A percentile compares a stretch with the other conserved stretches of the same genome.
These are phyloP conservation scores for Tuber melanosporum DNA, from an alignment of 495 filamentous ascomycete genomes.

Conservation along the genomic window DNA sequence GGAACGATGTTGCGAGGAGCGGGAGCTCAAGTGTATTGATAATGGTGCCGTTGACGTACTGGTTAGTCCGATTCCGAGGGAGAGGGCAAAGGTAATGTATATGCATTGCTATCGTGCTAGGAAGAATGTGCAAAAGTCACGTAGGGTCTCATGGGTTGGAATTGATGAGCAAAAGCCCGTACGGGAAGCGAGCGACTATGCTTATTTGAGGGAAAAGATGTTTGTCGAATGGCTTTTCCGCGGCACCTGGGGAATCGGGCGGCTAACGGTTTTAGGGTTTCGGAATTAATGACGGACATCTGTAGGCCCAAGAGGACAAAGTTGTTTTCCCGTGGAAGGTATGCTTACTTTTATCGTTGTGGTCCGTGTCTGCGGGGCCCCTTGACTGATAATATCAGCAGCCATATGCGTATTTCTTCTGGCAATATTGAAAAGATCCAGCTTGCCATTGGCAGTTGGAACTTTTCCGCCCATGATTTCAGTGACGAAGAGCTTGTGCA, in stretches of 20 bases:
- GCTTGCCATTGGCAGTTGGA: conserved; percentile 69
- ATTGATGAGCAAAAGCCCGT: conserved; percentile 69
- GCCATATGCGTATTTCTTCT: conserved; percentile 48
- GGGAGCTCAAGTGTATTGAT: conserved; percentile 54
- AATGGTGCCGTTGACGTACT: conserved; percentile 81
- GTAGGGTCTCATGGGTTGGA: conserved; percentile 89
- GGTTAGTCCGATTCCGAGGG: conserved; percentile 63
- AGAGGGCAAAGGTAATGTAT: conserved; percentile 63
- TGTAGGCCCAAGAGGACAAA: conserved; percentile 64
- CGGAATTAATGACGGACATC: conserved; percentile 83
- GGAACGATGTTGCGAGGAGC: conserved; percentile 43
- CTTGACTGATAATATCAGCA: conserved; percentile 15
- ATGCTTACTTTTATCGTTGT: conserved; percentile 45
- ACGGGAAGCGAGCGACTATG: conserved; percentile 49
- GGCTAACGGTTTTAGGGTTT: conserved; percentile 59
- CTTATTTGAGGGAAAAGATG: conserved; percentile 79
- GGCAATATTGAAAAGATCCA: conserved; percentile 59
- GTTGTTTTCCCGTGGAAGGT: conserved; percentile 46
- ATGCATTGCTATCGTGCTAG: conserved; percentile 76
- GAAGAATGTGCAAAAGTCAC: conserved; percentile 59
- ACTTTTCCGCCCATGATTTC: conserved; percentile 82
- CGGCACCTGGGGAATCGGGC: background rate
- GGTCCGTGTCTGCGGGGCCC: background rate
- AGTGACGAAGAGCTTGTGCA: conserved; percentile 80
- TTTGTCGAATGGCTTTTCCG: conserved; percentile 37